These are phyloP conservation scores for Globisporangium uncinulatum DNA, from an alignment of 352 stramenopile species.

Conservation along the genomic window DNA sequence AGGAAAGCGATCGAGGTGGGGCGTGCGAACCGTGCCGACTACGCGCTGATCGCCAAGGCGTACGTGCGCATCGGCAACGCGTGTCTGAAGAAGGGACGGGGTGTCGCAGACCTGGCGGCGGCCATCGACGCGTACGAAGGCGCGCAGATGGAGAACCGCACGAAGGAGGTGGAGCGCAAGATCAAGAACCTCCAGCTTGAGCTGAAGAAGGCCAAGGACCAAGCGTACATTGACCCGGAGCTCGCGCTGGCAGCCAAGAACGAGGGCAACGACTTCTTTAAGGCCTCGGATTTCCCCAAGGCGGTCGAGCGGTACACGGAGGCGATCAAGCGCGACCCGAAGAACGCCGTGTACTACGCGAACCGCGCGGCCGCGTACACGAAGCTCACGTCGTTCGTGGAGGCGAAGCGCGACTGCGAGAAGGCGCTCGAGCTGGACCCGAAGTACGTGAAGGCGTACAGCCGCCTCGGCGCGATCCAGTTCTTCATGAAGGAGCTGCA, in stretches of 20 bases:
- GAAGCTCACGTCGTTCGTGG: constrained; percentile 96
- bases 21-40: constrained; percentile 92
- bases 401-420: constrained; percentile 93
- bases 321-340: constrained; percentile 98
- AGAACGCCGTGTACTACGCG: constrained; percentile 97
- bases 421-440: constrained; percentile 98
- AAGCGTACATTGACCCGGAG: constrained; percentile 96
- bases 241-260: constrained; percentile 98
- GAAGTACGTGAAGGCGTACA: constrained; percentile 99
- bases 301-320: constrained; percentile 95
- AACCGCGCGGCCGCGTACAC: constrained; percentile 97
- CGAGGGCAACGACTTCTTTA: constrained; percentile 97
- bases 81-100: constrained; percentile 93
- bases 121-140: constrained; percentile 88
- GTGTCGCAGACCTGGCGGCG: constrained; percentile 75
- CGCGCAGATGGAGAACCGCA: constrained; percentile 84
- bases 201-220: constrained; percentile 93
- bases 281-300: constrained; percentile 91
- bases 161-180: constrained; percentile 93
- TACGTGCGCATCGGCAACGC: constrained; percentile 96
- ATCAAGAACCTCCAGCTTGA: constrained; percentile 94
- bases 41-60: constrained; percentile 94
- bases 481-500: constrained; percentile 99
- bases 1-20: constrained; percentile 95
- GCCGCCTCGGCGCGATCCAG: constrained; percentile 98